Evolutionary conservation across 1,139 yeast species (phyloP).

Genomic region (Yamadazyma sp.): DNA sequence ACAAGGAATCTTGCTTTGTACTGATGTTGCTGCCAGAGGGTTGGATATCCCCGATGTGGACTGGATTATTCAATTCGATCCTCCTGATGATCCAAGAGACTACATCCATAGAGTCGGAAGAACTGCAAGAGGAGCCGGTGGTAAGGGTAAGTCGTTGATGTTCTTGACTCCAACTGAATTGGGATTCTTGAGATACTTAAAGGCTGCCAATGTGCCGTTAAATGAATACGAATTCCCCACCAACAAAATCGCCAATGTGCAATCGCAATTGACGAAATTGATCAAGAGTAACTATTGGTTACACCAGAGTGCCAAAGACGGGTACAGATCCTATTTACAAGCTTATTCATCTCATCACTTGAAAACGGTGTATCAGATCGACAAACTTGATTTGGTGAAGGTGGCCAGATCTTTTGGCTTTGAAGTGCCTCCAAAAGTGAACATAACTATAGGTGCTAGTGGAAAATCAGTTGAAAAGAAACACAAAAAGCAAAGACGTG

Average conservation of each 20-base stretch:
- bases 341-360: constrained; percentile 96
- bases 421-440: constrained; percentile 94
- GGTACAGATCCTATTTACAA: constrained; percentile 92
- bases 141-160: constrained; percentile 93
- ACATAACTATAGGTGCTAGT: constrained; percentile 92
- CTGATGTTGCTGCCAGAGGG: constrained; percentile 98
- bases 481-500: constrained; percentile 50
- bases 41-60: constrained; percentile 96
- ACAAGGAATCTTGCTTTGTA: constrained; percentile 88
- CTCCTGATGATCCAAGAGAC: constrained; percentile 99
- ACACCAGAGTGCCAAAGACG: constrained; percentile 95
- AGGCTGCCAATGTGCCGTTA: constrained; percentile 95
- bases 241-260: constrained; percentile 92
- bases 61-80: constrained; percentile 97
- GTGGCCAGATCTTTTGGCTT: constrained; percentile 96
- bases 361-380: constrained; percentile 94
- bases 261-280: constrained; percentile 85
- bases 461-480: constrained; percentile 61
- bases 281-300: constrained; percentile 91
- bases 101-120: constrained; percentile 98
- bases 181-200: constrained; percentile 90
- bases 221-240: constrained; percentile 96
- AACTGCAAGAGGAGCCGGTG: constrained; percentile 93
- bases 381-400: constrained; percentile 87
- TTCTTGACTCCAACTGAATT: constrained; percentile 91